These are phyloP conservation scores for Mycena crocata DNA, from an alignment of 768 basidiomycete species.

Conservation along the genomic window DNA sequence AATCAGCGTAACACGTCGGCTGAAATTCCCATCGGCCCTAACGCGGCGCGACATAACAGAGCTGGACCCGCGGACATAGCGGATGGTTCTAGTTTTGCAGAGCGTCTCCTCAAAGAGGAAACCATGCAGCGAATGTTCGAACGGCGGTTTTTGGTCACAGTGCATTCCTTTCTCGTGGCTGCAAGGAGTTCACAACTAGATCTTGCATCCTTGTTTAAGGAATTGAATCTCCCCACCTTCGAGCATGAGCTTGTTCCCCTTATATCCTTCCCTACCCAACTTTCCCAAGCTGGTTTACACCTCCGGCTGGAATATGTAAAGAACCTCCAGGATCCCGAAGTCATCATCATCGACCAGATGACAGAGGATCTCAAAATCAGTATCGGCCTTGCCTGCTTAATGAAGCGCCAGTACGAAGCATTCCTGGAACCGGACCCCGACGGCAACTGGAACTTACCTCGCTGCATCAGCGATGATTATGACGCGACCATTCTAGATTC, in stretches of 20 bases:
- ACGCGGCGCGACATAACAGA: conserved; percentile 42
- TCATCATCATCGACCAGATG: conserved; percentile 94
- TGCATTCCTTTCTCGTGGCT: conserved; percentile 85
- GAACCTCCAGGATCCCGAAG: conserved; percentile 88
- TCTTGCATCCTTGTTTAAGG: conserved; percentile 77
- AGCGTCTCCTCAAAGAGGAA: conserved; percentile 94
- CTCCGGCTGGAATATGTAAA: conserved; percentile 90
- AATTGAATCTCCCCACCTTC: conserved; percentile 93
- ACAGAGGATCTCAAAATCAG: conserved; percentile 92
- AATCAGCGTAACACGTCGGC: conserved; percentile 79
- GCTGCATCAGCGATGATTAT: conserved; percentile 91
- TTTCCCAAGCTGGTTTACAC: conserved; percentile 91
- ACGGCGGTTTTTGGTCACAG: conserved; percentile 87
- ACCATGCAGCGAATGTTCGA: conserved; percentile 96
- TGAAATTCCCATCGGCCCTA: conserved; percentile 59
- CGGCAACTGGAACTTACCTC: conserved; percentile 89
- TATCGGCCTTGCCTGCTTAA: conserved; percentile 92
- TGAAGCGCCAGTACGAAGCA: conserved; percentile 95
- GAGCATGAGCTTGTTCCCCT: conserved; percentile 89
- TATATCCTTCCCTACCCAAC: conserved; percentile 95
- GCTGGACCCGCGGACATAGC: conserved; percentile 58
- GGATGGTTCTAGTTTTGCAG: conserved; percentile 89
- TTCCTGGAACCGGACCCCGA: conserved; percentile 88
- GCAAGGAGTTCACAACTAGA: conserved; percentile 90
- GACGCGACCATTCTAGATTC: conserved; percentile 91